Evolutionary conservation across 768 basidiomycete genomes (phyloP), one percentile per base, ranked within the genome.

Genomic region (Polyporus arcularius): DNA sequence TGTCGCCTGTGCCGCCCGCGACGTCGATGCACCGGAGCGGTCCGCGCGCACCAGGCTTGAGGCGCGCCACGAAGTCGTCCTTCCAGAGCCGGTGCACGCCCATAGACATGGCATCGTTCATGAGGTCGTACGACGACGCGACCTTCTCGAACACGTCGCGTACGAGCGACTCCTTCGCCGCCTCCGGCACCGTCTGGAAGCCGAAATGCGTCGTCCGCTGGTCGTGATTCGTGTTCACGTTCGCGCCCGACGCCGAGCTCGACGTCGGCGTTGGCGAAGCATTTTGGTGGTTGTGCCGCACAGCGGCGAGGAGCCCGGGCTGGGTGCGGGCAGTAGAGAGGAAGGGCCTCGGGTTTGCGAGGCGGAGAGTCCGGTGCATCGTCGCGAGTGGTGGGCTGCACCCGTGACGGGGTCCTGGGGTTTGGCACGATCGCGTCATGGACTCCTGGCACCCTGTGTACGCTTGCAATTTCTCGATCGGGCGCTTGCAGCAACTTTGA

Each of bases 51-150:
- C 93, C 92, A 4, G 92, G 95, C 65, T 84, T 82, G 61, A 98
- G 74, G 0, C 80, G 76, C 1, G 85, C 82, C 30, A 98, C 87
- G 70, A 92, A 92, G 16, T 87, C 80, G 73, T 98, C 95, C 76
- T 98, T 99, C 97, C 97, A 99, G 26, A 99, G 78, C 55, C 97
- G 84, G 71, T 98, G 97, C 10, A 98, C 88, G 39, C 97, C 97
- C 62, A 98, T 76, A 3, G 97, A 98, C 74, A 95, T 92, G n/a
- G 95, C 93, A 71, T 98, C 97, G 80, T 99, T 99, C 96, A 99
- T 97, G 43, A 98, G 74, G 75, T 98, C 97, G 76, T 99, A 99
- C 47, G 84, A 89, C 39, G 92, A 89, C 45, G 97, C 95, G 58
- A 99, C 97, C 7, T 93, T 96, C 70, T 92, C 87, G 76, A 99